Evolutionary conservation across 306 rosid genomes (phyloP), one percentile per base, ranked within the genome.

Genomic region (Hippophae gyantsensis): DNA sequence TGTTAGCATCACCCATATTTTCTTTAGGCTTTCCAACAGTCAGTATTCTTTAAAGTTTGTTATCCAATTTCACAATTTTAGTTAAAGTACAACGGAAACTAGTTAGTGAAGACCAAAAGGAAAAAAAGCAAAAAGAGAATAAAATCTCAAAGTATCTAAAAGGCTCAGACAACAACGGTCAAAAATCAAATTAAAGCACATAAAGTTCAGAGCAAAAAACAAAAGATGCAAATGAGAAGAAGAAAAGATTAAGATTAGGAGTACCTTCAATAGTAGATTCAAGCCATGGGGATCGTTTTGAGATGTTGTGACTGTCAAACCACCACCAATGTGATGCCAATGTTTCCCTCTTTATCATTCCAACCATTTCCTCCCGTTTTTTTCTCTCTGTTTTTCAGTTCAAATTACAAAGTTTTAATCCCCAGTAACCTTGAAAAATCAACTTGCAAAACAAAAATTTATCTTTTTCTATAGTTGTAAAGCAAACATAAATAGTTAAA

Each of bases 201-300:
- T 32, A 32, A 32, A 32, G 38, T 32, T 32, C 38, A 32, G 38
- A 32, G 38, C 38, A 32, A 32, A 32, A 32, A 32, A 32, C 3
- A 32, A 32, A 32, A 32, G 5, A 32, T 18, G 23, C 38, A 32
- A 32, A 2, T 32, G 38, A 32, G 38, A 32, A 5, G 13, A 60
- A 14, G 9, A 3, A 23, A 13, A 38, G 26, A 9, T 10, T 9
- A 44, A 52, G 58, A 65, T 25, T 63, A 56, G 58, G 23, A 2
- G 68, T 75, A 89, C 97, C 97, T 8, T 78, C 51, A 9, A 90
- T 73, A 66, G 95, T 75, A 64, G 86, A 82, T 62, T 84, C 90
- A 69, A 90, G 88, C 97, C 95, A 84, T 10, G 86, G 83, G 5
- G 95, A 78, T 42, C 88, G 79, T 38, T 64, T 84, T 14, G 79